Percentiles rank a stretch among this genome's conserved stretches.
These are phyloP conservation scores for Poa pratensis DNA, from an alignment of 176 grass and related monocot species.

Conservation along the genomic window DNA sequence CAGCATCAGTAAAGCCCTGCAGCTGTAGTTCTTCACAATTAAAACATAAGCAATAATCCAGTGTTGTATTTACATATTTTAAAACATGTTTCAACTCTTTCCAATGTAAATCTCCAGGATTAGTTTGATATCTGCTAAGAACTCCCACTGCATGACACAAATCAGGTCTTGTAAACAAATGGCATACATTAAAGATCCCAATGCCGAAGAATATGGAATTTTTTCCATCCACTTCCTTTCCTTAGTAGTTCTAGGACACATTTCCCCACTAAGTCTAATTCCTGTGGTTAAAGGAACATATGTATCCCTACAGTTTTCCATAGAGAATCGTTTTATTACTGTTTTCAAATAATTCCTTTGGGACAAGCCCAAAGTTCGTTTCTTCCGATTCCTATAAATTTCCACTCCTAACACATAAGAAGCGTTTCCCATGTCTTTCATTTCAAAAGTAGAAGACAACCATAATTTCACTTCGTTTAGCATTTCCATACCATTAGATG, in stretches of 20 bases:
- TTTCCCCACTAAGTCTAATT: background rate
- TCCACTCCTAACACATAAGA: conserved; percentile 5
- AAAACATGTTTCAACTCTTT: background rate
- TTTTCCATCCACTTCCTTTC: background rate
- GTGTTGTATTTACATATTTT: background rate
- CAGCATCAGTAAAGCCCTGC: background rate
- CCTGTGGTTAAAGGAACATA: background rate
- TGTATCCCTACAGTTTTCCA: background rate
- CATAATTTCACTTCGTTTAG: background rate
- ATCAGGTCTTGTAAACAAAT: too few relatives aligned
- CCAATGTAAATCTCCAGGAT: background rate
- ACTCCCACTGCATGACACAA: background rate
- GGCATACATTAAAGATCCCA: too few relatives aligned
- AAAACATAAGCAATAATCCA: background rate
- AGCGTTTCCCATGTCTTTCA: background rate
- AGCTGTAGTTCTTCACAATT: background rate
- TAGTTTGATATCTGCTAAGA: background rate
- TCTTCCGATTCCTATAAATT: background rate
- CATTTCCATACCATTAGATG: conserved; percentile 6
- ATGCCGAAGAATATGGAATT: background rate
- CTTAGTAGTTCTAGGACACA: background rate
- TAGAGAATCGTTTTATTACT: background rate
- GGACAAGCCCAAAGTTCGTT: background rate
- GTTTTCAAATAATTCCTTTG: background rate
- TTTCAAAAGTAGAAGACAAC: background rate